Evolutionary conservation across 345 rosid genomes (phyloP).

Genomic region (Heritiera fomes): DNA sequence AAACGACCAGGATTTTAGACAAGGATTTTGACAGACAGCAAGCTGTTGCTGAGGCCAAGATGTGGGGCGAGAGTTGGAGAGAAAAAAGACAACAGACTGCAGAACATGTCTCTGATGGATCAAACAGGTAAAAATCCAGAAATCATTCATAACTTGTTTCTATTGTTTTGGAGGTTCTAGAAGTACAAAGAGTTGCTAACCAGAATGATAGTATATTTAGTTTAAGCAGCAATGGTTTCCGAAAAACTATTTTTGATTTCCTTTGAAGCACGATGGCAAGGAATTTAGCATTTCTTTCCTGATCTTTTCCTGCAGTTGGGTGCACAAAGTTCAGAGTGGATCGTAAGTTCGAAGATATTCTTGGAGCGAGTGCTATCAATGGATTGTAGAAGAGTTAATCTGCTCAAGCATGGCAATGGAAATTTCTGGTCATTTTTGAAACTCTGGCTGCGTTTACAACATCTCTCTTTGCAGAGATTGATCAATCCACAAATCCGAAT

Average conservation of each 20-base stretch:
- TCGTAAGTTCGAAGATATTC: conserved; percentile 10
- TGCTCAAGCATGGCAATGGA: background rate
- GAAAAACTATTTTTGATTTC: background rate
- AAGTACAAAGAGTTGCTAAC: background rate
- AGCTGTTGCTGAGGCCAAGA: conserved; percentile 65
- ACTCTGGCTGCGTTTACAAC: background rate
- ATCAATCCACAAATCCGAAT: background rate
- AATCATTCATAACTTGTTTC: background rate
- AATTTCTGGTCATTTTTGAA: background rate
- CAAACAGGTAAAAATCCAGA: conserved; percentile 26
- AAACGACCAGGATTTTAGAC: conserved; percentile 31
- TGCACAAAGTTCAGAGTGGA: conserved; percentile 7
- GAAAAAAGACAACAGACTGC: conserved; percentile 39
- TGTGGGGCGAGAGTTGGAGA: conserved; percentile 59
- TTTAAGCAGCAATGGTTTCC: background rate
- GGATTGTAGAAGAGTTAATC: background rate
- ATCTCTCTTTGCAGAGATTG: background rate
- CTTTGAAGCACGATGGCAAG: background rate
- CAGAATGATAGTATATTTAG: background rate
- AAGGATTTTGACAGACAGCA: conserved; percentile 40
- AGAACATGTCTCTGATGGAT: conserved; percentile 5
- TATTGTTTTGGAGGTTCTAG: background rate
- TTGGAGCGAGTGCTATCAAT: background rate
- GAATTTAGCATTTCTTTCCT: background rate
- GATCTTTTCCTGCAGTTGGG: conserved; percentile 10